Evolutionary conservation across 164 flowering plant species (phyloP), one percentile per base, ranked within the genome.

Genomic region (Dillenia suffruticosa): DNA sequence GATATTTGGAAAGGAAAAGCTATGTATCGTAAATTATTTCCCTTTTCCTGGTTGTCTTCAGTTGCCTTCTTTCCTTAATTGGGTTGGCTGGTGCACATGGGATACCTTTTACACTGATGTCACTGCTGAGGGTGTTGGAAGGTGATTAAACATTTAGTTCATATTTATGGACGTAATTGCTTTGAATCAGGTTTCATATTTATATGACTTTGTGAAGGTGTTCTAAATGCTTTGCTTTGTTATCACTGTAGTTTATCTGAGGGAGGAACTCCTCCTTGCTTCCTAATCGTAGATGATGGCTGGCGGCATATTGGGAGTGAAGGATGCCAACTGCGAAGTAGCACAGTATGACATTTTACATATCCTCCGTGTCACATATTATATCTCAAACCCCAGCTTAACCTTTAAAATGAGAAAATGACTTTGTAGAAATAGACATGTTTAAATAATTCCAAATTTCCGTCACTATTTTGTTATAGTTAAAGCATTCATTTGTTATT

Each of bases 81-180:
- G n/a, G n/a, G n/a, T n/a, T n/a, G n/a, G n/a, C n/a, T n/a, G n/a
- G n/a, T n/a, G n/a, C 72, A 94, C 99, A 7, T 94, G 99, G 99
- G 98, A 91, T 73, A 95, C 98, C 49, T 94, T 94, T 71, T 94
- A 94, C 81, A 89, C 95, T 12, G 95, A 91, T 62, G 96, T 94
- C 70, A 88, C 95, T n/a, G 92, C 97, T 3, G 96, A 94, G 76
- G 99, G 99, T 10, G 92, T 91, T 9, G 84, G 70, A 70, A 90
- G 92, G 98, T 89, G 63, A 51, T 8, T 52, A 52, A 8, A 52
- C 10, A 11, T 9, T 51, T 9, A 3, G 49, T 24, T 58, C 40
- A 32, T 32, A 32, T 4, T 32, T 32, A 32, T 32, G 40, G 40
- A 32, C 0, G 40, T 32, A 32, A 32, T 32, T 32, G 40, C 0